Conservation (phyloP, 208 protist species). For the Lotmaria passim region DNA sequence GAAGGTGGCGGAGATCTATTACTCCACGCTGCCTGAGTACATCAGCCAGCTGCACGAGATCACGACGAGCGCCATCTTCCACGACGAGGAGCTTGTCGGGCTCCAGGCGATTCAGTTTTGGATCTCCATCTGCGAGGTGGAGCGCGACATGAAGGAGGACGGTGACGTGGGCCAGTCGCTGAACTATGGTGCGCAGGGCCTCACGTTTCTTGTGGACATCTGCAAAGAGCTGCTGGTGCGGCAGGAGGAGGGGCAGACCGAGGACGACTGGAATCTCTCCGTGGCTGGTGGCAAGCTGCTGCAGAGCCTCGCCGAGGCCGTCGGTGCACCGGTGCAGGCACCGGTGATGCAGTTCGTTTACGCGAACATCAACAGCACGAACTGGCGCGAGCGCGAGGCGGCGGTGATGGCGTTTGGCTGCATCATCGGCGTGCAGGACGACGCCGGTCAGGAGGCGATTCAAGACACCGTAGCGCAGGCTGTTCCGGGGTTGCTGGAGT, state of each 20-base stretch:
- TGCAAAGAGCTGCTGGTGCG: constrained; percentile 86
- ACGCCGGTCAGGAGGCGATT: constrained; percentile 60
- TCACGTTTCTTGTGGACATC: constrained; percentile 85
- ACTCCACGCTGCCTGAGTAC: constrained; percentile 93
- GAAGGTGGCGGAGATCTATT: constrained; percentile 96
- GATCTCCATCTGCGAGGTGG: constrained; percentile 96
- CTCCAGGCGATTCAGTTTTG: constrained; percentile 98
- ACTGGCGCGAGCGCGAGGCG: constrained; percentile 97
- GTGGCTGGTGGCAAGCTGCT: constrained; percentile 93
- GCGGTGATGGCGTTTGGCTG: constrained; percentile 96
- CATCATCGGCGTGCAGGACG: constrained; percentile 94
- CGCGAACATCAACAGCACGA: constrained; percentile 84
- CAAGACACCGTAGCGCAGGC: constrained; percentile 89
- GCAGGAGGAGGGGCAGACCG: constrained; percentile 93
- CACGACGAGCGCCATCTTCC: constrained; percentile 90
- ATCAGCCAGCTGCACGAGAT: constrained; percentile 90
- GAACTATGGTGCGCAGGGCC: constrained; percentile 87
- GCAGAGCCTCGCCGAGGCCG: constrained; percentile 81
- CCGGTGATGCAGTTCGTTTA: constrained; percentile 95
- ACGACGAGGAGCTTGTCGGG: constrained; percentile 90
- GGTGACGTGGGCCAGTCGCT: constrained; percentile 49
- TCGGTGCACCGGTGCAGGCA: constrained; percentile 70
- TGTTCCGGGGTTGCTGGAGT: constrained; percentile 86
- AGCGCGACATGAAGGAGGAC: constrained; percentile 85
- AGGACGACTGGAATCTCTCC: constrained; percentile 95